These are phyloP conservation scores for Botrytis cinerea DNA, from an alignment of 2,329 filamentous ascomycete genomes.

Conservation along the genomic window DNA sequence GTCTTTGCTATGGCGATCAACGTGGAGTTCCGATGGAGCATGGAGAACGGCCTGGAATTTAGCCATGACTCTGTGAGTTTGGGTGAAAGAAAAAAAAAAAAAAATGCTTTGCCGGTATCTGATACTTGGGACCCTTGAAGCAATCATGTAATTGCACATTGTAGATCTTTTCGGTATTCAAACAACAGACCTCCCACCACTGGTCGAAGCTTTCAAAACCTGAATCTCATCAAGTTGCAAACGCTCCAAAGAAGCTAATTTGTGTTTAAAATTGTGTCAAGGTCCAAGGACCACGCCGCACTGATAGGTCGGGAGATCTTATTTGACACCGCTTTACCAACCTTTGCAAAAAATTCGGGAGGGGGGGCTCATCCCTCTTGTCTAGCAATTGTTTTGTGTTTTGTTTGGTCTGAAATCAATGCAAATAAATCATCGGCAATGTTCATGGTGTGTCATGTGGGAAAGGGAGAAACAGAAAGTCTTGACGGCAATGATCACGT, in stretches of 20 bases:
- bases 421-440: neutral
- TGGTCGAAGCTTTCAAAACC: neutral
- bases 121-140: conserved; percentile 14
- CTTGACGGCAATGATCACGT: neutral
- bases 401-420: neutral
- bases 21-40: neutral
- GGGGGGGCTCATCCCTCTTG: neutral
- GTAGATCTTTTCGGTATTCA: conserved; percentile 9
- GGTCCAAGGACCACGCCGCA: neutral
- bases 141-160: conserved; percentile 7
- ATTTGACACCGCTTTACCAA: neutral
- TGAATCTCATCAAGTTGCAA: conserved; percentile 11
- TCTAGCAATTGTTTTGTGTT: neutral
- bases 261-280: neutral
- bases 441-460: neutral
- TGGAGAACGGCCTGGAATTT: neutral
- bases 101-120: neutral
- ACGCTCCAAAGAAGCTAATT: neutral
- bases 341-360: too few relatives aligned
- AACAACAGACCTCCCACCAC: neutral
- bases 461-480: neutral
- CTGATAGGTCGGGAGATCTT: neutral
- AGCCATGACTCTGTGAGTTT: conserved; percentile 12
- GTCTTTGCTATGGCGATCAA: neutral
- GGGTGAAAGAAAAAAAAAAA: neutral